phyloP scores from a whole-genome alignment of 176 grass and related monocot genomes.

The Aegilops tauschii region DNA sequence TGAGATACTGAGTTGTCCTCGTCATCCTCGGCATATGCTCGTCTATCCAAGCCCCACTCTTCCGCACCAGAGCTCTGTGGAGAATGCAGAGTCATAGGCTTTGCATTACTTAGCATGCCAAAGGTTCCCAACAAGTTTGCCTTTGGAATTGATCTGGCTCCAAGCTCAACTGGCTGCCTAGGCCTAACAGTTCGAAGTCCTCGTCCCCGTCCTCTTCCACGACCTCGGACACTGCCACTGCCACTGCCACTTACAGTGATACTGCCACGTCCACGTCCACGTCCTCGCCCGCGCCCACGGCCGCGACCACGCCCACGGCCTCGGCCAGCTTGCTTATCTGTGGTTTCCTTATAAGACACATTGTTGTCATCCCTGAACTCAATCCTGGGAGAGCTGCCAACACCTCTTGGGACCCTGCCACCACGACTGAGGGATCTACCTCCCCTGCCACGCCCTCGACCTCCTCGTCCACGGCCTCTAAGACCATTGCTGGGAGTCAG shows the following conservation, averaged over 20 bases:
- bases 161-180: conserved; percentile 56
- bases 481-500: conserved; percentile 47
- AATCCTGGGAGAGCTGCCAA: conserved; percentile 38
- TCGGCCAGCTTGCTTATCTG: conserved; percentile 51
- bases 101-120: conserved; percentile 64
- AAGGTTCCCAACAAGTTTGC: conserved; percentile 72
- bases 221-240: conserved; percentile 48
- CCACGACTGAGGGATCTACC: conserved; percentile 64
- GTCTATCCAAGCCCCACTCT: conserved; percentile 72
- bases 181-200: conserved; percentile 73
- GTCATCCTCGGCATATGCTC: conserved; percentile 51
- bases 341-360: conserved; percentile 32
- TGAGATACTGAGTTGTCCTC: conserved; percentile 39
- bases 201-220: conserved; percentile 62
- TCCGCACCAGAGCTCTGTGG: conserved; percentile 75
- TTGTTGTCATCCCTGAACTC: conserved; percentile 42
- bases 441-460: conserved; percentile 57
- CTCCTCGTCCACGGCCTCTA: conserved; percentile 71
- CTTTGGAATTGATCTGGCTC: conserved; percentile 55
- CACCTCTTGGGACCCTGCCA: conserved; percentile 58
- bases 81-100: conserved; percentile 33
- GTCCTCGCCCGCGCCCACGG: conserved; percentile 52
- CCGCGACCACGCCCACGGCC: conserved; percentile 55
- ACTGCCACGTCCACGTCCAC: conserved; percentile 44
- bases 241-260: conserved; percentile 52